Percentiles rank a stretch among this genome's conserved stretches.
phyloP scores from a whole-genome alignment of 2,329 filamentous ascomycete species.

The Cyphellophora attinorum region DNA sequence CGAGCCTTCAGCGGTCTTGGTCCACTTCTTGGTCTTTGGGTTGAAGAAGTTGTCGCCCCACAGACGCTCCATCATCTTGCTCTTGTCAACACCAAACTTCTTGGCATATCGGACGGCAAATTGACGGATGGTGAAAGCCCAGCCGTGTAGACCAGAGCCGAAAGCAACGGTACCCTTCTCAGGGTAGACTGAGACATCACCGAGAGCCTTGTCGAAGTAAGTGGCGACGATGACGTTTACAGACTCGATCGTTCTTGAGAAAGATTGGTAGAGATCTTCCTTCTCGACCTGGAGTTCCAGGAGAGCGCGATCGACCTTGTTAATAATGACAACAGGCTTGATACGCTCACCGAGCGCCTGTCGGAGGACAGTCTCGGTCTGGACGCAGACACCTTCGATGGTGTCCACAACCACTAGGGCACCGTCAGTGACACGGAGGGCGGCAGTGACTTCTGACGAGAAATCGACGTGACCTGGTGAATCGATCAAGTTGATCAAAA shows the following conservation, averaged over 20 bases:
- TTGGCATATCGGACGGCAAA: constrained; percentile 94
- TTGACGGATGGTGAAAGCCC: constrained; percentile 98
- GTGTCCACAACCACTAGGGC: constrained; percentile 99
- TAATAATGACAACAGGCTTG: constrained; percentile 99
- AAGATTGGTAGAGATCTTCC: constrained; percentile 99
- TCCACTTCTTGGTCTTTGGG: constrained; percentile 99
- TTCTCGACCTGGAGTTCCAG: constrained; percentile 97
- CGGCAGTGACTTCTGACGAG: constrained; percentile 98
- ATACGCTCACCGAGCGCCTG: constrained; percentile 99
- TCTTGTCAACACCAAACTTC: constrained; percentile 99
- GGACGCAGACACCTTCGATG: constrained; percentile 98
- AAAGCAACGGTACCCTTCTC: constrained; percentile 97
- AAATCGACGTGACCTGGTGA: constrained; percentile 99
- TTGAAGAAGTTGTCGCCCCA: constrained; percentile 99
- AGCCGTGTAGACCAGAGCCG: constrained; percentile 98
- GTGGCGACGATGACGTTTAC: constrained; percentile 99
- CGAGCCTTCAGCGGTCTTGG: constrained; percentile 72
- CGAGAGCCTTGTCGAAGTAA: constrained; percentile 92
- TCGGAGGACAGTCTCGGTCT: constrained; percentile 98
- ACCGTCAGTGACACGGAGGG: constrained; percentile 99
- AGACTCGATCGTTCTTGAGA: constrained; percentile 98
- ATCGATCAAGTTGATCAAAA: constrained; percentile 99
- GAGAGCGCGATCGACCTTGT: constrained; percentile 99
- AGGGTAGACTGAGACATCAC: constrained; percentile 98
- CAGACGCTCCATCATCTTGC: constrained; percentile 99